Conservation (phyloP, 495 filamentous ascomycete genomes). For the Xylaria grammica region DNA sequence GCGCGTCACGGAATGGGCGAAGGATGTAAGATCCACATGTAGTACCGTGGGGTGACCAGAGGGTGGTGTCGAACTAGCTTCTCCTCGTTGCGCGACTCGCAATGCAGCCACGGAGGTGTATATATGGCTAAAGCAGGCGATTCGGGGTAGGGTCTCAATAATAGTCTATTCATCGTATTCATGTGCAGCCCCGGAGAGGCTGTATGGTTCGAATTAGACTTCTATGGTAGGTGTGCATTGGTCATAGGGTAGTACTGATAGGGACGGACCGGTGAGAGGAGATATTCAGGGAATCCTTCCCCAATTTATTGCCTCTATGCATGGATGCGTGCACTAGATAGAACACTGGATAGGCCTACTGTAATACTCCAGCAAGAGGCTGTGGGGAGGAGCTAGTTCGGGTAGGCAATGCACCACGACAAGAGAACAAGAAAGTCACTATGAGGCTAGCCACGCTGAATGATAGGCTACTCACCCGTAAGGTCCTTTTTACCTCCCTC, state of each 20-base stretch:
- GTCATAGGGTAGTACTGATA: no score
- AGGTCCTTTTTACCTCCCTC: neutral
- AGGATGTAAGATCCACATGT: conserved; percentile 1
- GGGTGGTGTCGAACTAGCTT: no score
- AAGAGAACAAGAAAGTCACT: no score
- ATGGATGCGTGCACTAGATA: no score
- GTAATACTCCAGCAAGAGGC: no score
- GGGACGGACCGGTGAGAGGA: no score
- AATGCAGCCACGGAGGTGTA: neutral
- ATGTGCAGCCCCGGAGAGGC: no score
- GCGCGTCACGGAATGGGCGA: neutral
- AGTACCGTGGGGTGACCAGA: conserved; percentile 11
- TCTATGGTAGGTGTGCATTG: no score
- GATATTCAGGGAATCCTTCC: no score
- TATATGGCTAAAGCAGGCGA: neutral
- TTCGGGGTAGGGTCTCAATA: no score
- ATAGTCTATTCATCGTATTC: neutral
- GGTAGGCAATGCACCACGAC: neutral
- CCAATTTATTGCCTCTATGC: neutral
- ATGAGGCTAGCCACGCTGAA: conserved; percentile 14
- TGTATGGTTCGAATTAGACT: neutral
- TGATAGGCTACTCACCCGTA: neutral
- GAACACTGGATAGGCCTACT: no score
- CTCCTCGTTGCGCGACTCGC: no score
- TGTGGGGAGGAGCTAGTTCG: conserved; percentile 8